Conservation (phyloP, 371 early-diverging fungal genomes). For the Mucor lusitanicus region DNA sequence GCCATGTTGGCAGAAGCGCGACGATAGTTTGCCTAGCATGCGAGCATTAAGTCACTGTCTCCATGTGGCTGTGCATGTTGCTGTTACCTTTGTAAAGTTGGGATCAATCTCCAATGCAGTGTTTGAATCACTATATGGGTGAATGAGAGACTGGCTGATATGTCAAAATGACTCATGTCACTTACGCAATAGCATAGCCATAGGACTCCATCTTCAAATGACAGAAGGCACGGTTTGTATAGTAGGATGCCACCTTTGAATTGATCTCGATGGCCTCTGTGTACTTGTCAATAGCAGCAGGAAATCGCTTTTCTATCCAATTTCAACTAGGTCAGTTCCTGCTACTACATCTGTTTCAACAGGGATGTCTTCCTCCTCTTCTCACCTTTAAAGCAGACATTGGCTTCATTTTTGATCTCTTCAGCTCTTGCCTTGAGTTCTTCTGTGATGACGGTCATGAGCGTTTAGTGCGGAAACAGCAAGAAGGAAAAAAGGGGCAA, state of each 20-base stretch:
- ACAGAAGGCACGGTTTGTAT: conserved; percentile 92
- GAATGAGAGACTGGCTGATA: neutral
- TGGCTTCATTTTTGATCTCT: conserved; percentile 75
- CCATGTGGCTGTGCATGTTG: neutral
- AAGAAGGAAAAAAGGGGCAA: neutral
- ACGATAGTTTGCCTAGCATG: conserved; percentile 78
- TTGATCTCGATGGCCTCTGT: conserved; percentile 82
- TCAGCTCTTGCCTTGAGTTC: conserved; percentile 59
- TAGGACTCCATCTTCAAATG: conserved; percentile 87
- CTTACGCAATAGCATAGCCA: conserved; percentile 84
- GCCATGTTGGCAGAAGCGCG: conserved; percentile 89
- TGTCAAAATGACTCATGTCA: neutral
- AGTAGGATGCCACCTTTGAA: conserved; percentile 83
- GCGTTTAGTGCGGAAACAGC: neutral
- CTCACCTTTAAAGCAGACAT: conserved; percentile 71
- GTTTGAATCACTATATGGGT: conserved; percentile 72
- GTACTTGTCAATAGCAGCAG: conserved; percentile 85
- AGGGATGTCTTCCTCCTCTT: neutral
- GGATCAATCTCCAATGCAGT: conserved; percentile 85
- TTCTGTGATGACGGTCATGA: conserved; percentile 31
- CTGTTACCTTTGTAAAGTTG: conserved; percentile 74
- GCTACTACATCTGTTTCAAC: no score
- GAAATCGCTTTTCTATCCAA: conserved; percentile 62
- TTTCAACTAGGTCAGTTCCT: neutral
- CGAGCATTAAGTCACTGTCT: neutral